A percentile compares a stretch with the other conserved stretches of the same genome.
Evolutionary conservation across 2,329 filamentous ascomycete genomes (phyloP).

Genomic region (Neonectria coccinea): DNA sequence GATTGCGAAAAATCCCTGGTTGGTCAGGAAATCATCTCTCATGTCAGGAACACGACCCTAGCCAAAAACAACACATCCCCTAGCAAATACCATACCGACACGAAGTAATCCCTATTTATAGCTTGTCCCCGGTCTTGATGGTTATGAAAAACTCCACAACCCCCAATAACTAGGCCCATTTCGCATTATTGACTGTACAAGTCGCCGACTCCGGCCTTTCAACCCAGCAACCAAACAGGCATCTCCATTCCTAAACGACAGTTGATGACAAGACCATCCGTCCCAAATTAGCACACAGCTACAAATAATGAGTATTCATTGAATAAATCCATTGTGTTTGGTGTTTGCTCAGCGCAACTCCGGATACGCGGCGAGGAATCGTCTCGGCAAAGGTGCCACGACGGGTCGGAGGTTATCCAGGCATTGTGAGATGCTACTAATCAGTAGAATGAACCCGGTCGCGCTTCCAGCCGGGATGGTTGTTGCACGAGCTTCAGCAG

Average conservation of each 20-base stretch:
- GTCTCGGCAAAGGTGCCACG: neutral
- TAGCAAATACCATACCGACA: neutral
- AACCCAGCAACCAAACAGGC: neutral
- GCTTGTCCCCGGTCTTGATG: neutral
- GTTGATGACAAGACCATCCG: too few species aligned
- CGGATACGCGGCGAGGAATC: neutral
- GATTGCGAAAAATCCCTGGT: neutral
- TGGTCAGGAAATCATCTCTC: neutral
- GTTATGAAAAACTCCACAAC: neutral
- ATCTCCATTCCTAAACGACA: neutral
- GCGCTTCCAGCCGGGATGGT: neutral
- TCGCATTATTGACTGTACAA: neutral
- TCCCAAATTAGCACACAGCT: too few species aligned
- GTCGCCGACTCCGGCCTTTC: neutral
- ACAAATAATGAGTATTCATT: too few species aligned
- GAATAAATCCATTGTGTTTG: too few species aligned
- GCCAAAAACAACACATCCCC: neutral
- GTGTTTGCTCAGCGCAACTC: neutral
- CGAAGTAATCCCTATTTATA: conserved; percentile 1
- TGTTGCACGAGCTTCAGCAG: neutral
- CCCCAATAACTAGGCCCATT: neutral
- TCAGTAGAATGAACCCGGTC: neutral
- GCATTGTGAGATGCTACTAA: neutral
- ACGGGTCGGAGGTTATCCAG: neutral
- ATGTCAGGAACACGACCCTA: neutral